phyloP scores from a whole-genome alignment of 2,329 filamentous ascomycete genomes.

The Zalaria obscura region DNA sequence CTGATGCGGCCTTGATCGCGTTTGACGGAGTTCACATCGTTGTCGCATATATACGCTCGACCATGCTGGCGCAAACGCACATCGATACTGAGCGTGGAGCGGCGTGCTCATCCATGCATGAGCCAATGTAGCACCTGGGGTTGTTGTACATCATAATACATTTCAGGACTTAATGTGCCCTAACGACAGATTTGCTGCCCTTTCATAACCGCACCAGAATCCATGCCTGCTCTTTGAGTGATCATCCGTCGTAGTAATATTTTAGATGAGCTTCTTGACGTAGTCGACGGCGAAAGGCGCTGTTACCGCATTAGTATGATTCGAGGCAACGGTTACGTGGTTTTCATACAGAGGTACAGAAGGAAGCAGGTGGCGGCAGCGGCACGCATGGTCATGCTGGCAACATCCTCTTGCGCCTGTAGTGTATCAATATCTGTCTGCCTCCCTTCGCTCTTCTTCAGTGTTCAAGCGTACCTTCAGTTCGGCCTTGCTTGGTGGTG shows the following conservation, averaged over 20 bases:
- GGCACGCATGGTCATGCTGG: conserved; percentile 51
- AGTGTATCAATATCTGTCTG: not conserved
- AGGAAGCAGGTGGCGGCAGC: conserved; percentile 51
- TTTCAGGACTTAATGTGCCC: too few relatives aligned
- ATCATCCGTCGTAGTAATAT: not conserved
- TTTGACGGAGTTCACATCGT: too few relatives aligned
- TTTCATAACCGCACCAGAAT: too few relatives aligned
- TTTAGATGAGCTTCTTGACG: conserved; percentile 32
- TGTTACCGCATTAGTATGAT: conserved; percentile 13
- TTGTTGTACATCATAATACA: too few relatives aligned
- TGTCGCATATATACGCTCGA: too few relatives aligned
- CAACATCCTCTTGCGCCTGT: conserved; percentile 48
- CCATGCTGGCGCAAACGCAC: too few relatives aligned
- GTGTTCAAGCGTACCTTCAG: conserved; percentile 31
- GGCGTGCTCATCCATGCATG: too few relatives aligned
- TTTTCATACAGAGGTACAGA: conserved; percentile 60
- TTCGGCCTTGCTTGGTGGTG: conserved; percentile 56
- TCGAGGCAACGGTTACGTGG: too few relatives aligned
- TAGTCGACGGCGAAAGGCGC: conserved; percentile 43
- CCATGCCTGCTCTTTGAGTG: too few relatives aligned
- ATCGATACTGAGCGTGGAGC: too few relatives aligned
- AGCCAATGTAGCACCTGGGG: too few relatives aligned
- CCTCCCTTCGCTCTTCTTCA: not conserved
- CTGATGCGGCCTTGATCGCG: not conserved
- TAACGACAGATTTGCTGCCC: too few relatives aligned